These are phyloP conservation scores for Hypoxylon sp. DNA, from an alignment of 2,329 filamentous ascomycete genomes.

Conservation along the genomic window DNA sequence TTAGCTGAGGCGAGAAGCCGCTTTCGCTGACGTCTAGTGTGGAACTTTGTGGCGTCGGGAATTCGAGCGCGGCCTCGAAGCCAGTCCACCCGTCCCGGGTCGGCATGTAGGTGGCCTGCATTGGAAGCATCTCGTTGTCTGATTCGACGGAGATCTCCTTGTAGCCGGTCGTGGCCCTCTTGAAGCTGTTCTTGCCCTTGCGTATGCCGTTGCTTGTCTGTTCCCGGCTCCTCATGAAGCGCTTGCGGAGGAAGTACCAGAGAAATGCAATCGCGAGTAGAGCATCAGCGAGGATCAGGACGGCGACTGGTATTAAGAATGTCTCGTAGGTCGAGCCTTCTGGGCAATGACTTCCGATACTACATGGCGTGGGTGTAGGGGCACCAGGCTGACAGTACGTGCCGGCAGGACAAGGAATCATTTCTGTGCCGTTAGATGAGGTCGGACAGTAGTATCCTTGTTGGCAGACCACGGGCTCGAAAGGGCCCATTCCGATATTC, in stretches of 20 bases:
- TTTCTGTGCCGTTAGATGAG: slow-evolving; percentile 55
- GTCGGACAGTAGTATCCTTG: slow-evolving; percentile 65
- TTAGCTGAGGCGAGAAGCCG: slow-evolving; percentile 59
- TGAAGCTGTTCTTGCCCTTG: slow-evolving; percentile 52
- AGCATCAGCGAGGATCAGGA: slow-evolving; percentile 62
- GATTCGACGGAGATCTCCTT: slow-evolving; percentile 52
- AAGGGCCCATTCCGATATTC: slow-evolving; percentile 62
- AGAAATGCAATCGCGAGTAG: slow-evolving; percentile 58
- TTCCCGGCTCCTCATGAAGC: slow-evolving; percentile 55
- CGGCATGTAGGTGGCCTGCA: slow-evolving; percentile 55
- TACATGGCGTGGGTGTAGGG: slow-evolving; percentile 63
- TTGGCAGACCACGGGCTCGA: slow-evolving; percentile 67
- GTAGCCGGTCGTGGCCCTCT: slow-evolving; percentile 55
- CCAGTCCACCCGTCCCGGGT: slow-evolving; percentile 51
- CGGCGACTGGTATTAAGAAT: slow-evolving; percentile 60
- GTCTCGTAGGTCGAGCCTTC: slow-evolving; percentile 60
- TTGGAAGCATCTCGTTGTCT: slow-evolving; percentile 57
- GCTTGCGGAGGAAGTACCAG: slow-evolving; percentile 55
- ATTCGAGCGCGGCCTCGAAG: slow-evolving; percentile 58
- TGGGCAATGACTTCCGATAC: slow-evolving; percentile 62
- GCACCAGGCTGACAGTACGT: slow-evolving; percentile 67
- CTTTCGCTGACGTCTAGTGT: slow-evolving; percentile 52
- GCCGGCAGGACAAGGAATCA: slow-evolving; percentile 62
- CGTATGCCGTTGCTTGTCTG: slow-evolving; percentile 45
- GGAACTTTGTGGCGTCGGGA: slow-evolving; percentile 47